Conservation (phyloP, 306 rosid species). For the Quercus wislizeni region DNA sequence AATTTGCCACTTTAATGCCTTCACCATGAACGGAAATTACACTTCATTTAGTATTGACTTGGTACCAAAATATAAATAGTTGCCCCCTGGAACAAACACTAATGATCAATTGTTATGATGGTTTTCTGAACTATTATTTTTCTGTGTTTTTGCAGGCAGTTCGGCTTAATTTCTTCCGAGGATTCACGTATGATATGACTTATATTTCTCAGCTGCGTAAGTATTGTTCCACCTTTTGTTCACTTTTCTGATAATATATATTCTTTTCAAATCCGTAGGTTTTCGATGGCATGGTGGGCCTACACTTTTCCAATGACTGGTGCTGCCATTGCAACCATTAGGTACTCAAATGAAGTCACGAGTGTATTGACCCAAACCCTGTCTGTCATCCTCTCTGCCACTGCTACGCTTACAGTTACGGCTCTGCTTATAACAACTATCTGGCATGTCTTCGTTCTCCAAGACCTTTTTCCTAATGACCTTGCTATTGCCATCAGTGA, state of each 20-base stretch:
- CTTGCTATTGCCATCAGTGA: conserved; percentile 89
- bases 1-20: no score
- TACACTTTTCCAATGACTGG: conserved; percentile 99
- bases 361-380: conserved; percentile 45
- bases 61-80: not conserved
- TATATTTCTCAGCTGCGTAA: not conserved
- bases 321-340: conserved; percentile 89
- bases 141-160: conserved; percentile 59
- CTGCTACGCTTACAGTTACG: conserved; percentile 52
- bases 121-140: not conserved
- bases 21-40: no score
- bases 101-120: not conserved
- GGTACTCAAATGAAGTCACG: conserved; percentile 70
- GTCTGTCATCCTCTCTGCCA: conserved; percentile 42
- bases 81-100: not conserved
- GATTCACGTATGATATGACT: conserved; percentile 58
- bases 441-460: conserved; percentile 68
- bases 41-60: not conserved
- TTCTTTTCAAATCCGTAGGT: conserved; percentile 44
- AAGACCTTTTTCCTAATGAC: conserved; percentile 90
- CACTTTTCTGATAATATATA: conserved; percentile 10
- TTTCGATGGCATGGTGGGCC: conserved; percentile 98
- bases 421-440: conserved; percentile 56
- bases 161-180: conserved; percentile 73
- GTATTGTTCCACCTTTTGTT: not conserved